Evolutionary conservation across 179 eudicot species (phyloP), one percentile per base, ranked within the genome.

Genomic region (Patellifolia procumbens): DNA sequence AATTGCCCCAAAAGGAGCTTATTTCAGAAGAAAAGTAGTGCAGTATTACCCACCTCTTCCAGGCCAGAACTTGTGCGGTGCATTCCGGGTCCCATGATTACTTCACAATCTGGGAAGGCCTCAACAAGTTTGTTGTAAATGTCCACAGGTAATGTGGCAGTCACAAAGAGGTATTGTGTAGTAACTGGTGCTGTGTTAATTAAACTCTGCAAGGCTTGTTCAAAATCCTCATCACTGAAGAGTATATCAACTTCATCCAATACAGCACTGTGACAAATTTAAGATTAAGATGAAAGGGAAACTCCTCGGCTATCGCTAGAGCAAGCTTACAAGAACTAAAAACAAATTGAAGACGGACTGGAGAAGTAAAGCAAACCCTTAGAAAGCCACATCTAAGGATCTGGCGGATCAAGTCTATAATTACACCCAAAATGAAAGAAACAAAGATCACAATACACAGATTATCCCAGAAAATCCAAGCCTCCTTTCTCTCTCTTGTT

Each of bases 211-310:
- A 93, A 80, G 51, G 91, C 97, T 79, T 84, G 86, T 79, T 88
- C 95, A 79, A 93, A 95, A 55, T 90, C 99, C 56, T 90, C 97
- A 78, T 91, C 94, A 79, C 83, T 88, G 63, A 81, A 92, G 64
- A 94, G 98, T 78, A 94, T 85, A 83, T 94, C 98, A 66, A 94
- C 94, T 88, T 94, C 98, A 75, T 94, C 98, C 86, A 94, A 65
- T 29, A 94, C 90, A 26, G 87, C 97, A 85, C 99, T 95, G 92
- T 79, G 82, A 79, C 37, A 69, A 32, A 58, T 71, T 76, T 34
- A 53, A 48, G 53, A 68, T 37, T 31, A 15, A 79, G 67, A 61
- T 37, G 20, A 53, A 19, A 35, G 68, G n/a, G 68, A 81, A 49
- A 46, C 52, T 42, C 26, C 15, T 19, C 10, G 70, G 51, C 53